A percentile compares a stretch with the other conserved stretches of the same genome.
Conservation (phyloP, 2,329 filamentous ascomycete species). For the Claviceps digitariae region DNA sequence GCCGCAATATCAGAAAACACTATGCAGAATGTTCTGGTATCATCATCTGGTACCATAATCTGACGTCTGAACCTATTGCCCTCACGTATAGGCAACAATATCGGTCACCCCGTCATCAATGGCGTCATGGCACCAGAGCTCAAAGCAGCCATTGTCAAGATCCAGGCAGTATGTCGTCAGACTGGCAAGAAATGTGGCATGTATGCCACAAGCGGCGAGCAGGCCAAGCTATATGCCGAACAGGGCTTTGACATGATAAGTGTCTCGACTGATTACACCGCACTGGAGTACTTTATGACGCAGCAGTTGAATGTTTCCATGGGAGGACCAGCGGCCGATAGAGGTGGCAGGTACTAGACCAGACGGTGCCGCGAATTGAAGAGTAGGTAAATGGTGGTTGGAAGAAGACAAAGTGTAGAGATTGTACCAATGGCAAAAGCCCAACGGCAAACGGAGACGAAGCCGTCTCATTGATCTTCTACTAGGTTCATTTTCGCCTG, state of each 20-base stretch:
- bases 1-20: neutral
- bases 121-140: conserved; percentile 46
- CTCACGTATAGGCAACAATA: conserved; percentile 37
- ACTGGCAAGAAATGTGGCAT: conserved; percentile 55
- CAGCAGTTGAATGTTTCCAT: conserved; percentile 33
- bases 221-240: conserved; percentile 39
- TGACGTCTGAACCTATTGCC: neutral
- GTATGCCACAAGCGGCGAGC: conserved; percentile 41
- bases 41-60: neutral
- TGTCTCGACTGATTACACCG: conserved; percentile 41
- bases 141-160: conserved; percentile 42
- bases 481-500: conserved; percentile 53
- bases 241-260: conserved; percentile 50
- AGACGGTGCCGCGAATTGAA: neutral
- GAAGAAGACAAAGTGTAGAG: no score
- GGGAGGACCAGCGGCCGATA: conserved; percentile 23
- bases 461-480: conserved; percentile 15
- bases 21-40: neutral
- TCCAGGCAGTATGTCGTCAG: conserved; percentile 41
- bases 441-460: neutral
- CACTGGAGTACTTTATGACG: conserved; percentile 30
- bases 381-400: neutral
- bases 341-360: conserved; percentile 27
- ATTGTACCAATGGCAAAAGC: neutral
- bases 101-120: conserved; percentile 47